Evolutionary conservation across 768 basidiomycete genomes (phyloP), one percentile per base, ranked within the genome.

Genomic region (Mycena rosella): DNA sequence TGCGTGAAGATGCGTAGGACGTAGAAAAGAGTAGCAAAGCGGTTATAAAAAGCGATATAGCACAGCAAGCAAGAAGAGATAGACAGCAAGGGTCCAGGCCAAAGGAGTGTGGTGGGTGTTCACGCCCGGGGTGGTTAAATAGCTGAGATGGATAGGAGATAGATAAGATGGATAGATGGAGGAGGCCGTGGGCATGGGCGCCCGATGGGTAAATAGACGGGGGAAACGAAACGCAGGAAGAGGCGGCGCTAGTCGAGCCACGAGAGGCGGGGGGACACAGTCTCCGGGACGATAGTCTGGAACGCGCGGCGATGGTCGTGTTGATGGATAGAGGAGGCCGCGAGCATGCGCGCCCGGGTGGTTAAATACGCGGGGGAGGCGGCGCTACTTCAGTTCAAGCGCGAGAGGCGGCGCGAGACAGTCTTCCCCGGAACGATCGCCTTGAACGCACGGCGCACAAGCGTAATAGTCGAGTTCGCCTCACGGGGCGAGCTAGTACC

Each of bases 381-480:
- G 7, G 38, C 38, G 38, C n/a, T n/a, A 26, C 6, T 5, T 44
- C 45, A 73, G 59, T 68, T 68, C 27, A 83, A 66, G 67, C 85
- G 83, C 14, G 89, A 87, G 72, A 85, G 53, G 67, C 86, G 83
- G 71, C 83, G 85, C 3, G 87, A 87, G 65, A 76, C 78, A 13
- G 85, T 82, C 79, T 87, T 92, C 40, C 86, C 86, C 51, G 91
- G 89, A 64, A 90, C 91, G 76, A 94, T 89, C 5, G 92, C 89
- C 78, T 90, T 93, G 77, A 94, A 84, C 15, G 93, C 93, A 52
- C 89, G 89, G 42, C 88, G 86, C 62, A 94, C 87, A 62, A 89
- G 81, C 6, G 87, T 83, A 55, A 86, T 82, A 20, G 87, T 85
- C 15, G 83, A 82, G 60, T 84, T 82, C 63, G 78, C 81, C 36